phyloP scores from a whole-genome alignment of 2,329 filamentous ascomycete species.

The Elsinoe australis region DNA sequence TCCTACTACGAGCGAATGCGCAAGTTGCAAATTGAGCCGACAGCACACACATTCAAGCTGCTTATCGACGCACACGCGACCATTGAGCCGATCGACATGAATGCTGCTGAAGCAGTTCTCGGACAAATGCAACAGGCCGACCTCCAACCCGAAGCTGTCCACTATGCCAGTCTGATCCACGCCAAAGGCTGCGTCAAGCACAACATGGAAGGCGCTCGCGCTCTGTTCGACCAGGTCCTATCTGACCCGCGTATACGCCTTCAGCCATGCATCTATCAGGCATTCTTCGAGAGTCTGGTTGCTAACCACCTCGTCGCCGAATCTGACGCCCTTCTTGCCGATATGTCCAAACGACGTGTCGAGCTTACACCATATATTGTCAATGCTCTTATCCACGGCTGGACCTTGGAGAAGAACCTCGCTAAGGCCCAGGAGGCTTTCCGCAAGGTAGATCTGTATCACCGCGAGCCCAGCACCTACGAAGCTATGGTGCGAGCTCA shows the following conservation, averaged over 20 bases:
- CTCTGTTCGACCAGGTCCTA: slow-evolving; percentile 75
- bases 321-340: slow-evolving; percentile 57
- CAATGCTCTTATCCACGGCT: slow-evolving; percentile 95
- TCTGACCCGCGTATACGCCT: slow-evolving; percentile 58
- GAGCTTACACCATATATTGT: slow-evolving; percentile 95
- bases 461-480: slow-evolving; percentile 93
- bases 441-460: slow-evolving; percentile 64
- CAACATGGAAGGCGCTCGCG: slow-evolving; percentile 75
- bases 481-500: slow-evolving; percentile 96
- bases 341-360: slow-evolving; percentile 67
- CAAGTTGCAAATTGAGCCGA: slow-evolving; percentile 75
- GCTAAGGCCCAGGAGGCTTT: slow-evolving; percentile 72
- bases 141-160: slow-evolving; percentile 77
- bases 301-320: slow-evolving; percentile 79
- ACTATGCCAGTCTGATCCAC: slow-evolving; percentile 93
- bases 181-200: slow-evolving; percentile 91
- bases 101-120: slow-evolving; percentile 75
- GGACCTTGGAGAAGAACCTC: slow-evolving; percentile 78
- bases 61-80: slow-evolving; percentile 93
- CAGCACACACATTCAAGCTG: slow-evolving; percentile 94
- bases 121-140: slow-evolving; percentile 67
- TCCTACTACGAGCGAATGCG: slow-evolving; percentile 94
- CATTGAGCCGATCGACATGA: slow-evolving; percentile 83
- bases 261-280: slow-evolving; percentile 87
- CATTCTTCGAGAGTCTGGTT: slow-evolving; percentile 93